phyloP scores from a whole-genome alignment of 1,284 basidiomycete genomes.

The Takashimella tepidaria region DNA sequence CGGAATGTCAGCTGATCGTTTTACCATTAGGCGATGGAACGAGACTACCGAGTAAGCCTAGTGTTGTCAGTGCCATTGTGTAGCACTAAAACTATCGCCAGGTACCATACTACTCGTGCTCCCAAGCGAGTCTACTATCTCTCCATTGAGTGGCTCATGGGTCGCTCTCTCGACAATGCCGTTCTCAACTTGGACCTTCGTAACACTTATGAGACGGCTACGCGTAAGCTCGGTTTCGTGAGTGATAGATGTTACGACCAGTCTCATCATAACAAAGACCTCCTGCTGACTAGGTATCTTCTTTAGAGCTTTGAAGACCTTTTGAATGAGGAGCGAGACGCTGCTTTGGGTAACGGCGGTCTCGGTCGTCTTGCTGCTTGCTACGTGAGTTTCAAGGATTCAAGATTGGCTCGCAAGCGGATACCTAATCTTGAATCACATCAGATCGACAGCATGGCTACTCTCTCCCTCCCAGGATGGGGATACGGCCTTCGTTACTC shows the following conservation, averaged over 20 bases:
- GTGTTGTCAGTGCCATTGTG: neutral
- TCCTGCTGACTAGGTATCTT: no score
- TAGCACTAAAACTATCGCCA: constrained; percentile 9
- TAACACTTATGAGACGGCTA: constrained; percentile 62
- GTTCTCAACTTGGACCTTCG: constrained; percentile 82
- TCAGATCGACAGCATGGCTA: constrained; percentile 54
- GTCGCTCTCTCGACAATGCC: constrained; percentile 80
- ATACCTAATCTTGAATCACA: no score
- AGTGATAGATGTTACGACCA: constrained; percentile 18
- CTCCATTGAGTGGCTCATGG: constrained; percentile 69
- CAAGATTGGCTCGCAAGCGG: constrained; percentile 11
- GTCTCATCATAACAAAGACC: no score
- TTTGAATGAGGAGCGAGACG: constrained; percentile 79
- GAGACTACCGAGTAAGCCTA: constrained; percentile 40
- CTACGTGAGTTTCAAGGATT: constrained; percentile 56
- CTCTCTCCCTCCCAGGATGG: constrained; percentile 77
- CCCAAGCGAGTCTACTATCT: constrained; percentile 69
- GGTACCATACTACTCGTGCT: constrained; percentile 42
- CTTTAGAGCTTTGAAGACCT: constrained; percentile 71
- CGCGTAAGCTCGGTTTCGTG: constrained; percentile 63
- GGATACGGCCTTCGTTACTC: constrained; percentile 83
- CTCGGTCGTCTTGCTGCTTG: constrained; percentile 88
- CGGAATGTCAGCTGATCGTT: neutral
- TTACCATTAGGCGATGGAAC: constrained; percentile 47
- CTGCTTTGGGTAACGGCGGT: constrained; percentile 75